phyloP scores from a whole-genome alignment of 208 protist genomes.

The Herpetomonas muscarum region DNA sequence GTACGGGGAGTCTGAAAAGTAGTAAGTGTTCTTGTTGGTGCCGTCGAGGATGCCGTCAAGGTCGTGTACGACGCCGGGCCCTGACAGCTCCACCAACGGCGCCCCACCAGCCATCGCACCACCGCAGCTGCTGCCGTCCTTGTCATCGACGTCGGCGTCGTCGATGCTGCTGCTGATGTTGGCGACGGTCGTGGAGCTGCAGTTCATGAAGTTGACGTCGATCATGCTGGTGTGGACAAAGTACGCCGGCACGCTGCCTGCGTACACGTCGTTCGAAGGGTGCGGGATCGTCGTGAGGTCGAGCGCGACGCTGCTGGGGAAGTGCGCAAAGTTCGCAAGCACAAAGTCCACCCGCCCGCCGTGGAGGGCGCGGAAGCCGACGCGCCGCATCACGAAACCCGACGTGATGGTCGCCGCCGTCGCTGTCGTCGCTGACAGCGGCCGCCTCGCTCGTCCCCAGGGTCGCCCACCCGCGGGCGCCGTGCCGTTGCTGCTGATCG shows the following conservation, averaged over 20 bases:
- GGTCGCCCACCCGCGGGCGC: too few species aligned
- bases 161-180: too few species aligned
- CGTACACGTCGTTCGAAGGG: slow-evolving; percentile 10
- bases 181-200: background rate
- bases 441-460: background rate
- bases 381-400: background rate
- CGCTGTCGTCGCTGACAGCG: background rate
- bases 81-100: background rate
- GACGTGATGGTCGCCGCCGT: background rate
- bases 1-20: slow-evolving; percentile 10
- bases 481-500: too few species aligned
- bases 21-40: background rate
- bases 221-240: background rate
- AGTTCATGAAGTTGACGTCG: background rate
- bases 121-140: too few species aligned
- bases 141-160: too few species aligned
- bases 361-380: slow-evolving; percentile 9
- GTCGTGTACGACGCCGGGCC: slow-evolving; percentile 1
- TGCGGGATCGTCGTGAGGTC: slow-evolving; percentile 8
- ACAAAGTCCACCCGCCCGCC: slow-evolving; percentile 15
- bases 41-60: background rate
- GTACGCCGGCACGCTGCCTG: slow-evolving; percentile 5
- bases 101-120: background rate
- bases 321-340: slow-evolving; percentile 3
- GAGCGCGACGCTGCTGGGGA: slow-evolving; percentile 8